Percentiles rank a stretch among this genome's conserved stretches.
Evolutionary conservation across 139 green algal genomes (phyloP).

Genomic region (Chlamydomonas sp.): DNA sequence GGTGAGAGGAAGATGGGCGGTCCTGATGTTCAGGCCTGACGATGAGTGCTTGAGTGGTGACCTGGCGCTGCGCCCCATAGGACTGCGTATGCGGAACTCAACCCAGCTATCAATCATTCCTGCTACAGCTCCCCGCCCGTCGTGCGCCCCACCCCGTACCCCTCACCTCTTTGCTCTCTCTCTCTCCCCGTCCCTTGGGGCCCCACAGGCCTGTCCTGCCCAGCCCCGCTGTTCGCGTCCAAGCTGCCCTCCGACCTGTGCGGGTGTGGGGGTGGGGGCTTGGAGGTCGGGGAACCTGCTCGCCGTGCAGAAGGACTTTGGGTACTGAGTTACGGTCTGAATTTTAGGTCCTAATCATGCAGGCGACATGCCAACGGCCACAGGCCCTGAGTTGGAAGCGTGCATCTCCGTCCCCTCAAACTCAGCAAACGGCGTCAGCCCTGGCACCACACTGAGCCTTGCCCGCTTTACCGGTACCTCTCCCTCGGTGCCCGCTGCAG

Average conservation of each 20-base stretch:
- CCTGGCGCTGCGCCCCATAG: too few relatives aligned
- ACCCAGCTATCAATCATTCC: neutral
- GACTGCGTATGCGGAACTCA: too few relatives aligned
- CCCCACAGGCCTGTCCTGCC: conserved; percentile 12
- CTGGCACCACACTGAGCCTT: neutral
- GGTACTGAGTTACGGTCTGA: neutral
- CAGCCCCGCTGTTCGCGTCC: neutral
- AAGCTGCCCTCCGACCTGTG: conserved; percentile 26
- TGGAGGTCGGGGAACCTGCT: neutral
- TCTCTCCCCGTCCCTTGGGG: neutral
- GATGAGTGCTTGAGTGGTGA: too few relatives aligned
- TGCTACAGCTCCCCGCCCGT: neutral
- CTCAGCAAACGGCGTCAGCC: neutral
- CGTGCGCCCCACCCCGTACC: neutral
- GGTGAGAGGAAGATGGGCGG: too few relatives aligned
- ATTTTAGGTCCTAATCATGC: neutral
- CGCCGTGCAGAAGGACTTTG: neutral
- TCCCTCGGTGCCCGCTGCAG: conserved; percentile 15
- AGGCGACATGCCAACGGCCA: neutral
- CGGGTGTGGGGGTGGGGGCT: conserved; percentile 6
- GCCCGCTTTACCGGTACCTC: neutral
- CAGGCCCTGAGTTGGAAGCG: neutral
- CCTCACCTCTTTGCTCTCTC: neutral
- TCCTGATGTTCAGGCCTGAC: too few relatives aligned
- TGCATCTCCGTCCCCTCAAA: neutral